These are phyloP conservation scores for Cytospora chrysosperma DNA, from an alignment of 2,329 filamentous ascomycete species.

Conservation along the genomic window DNA sequence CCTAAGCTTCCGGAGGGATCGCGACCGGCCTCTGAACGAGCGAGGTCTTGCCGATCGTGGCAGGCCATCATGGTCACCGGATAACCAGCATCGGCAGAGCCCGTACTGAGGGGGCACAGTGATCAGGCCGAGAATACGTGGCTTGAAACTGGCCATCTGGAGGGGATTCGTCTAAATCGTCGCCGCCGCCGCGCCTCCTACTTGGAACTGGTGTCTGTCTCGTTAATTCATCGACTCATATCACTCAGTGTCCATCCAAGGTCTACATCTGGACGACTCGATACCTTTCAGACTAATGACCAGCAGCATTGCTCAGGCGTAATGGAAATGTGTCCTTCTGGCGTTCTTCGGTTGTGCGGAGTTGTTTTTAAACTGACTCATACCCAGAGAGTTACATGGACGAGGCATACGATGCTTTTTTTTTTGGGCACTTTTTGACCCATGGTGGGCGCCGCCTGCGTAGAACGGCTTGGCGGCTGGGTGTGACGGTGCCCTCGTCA, in stretches of 20 bases:
- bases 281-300: slow-evolving; percentile 14
- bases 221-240: not conserved
- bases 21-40: slow-evolving; percentile 31
- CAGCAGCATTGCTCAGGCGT: slow-evolving; percentile 24
- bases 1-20: slow-evolving; percentile 31
- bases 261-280: slow-evolving; percentile 11
- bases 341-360: slow-evolving; percentile 24
- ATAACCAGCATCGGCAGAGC: slow-evolving; percentile 32
- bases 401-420: slow-evolving; percentile 12
- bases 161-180: not conserved
- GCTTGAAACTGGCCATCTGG: not conserved
- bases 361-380: slow-evolving; percentile 19
- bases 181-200: not conserved
- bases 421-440: slow-evolving; percentile 11
- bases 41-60: slow-evolving; percentile 27
- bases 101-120: slow-evolving; percentile 28
- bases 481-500: not conserved
- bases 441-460: not conserved
- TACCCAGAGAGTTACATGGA: slow-evolving; percentile 21
- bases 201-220: not conserved
- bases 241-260: not conserved
- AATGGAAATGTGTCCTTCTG: slow-evolving; percentile 17
- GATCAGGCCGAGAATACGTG: not conserved
- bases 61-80: slow-evolving; percentile 32
- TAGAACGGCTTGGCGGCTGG: not conserved